Evolutionary conservation across 495 filamentous ascomycete genomes (phyloP), one percentile per base, ranked within the genome.

Genomic region (Endocarpon pusillum): DNA sequence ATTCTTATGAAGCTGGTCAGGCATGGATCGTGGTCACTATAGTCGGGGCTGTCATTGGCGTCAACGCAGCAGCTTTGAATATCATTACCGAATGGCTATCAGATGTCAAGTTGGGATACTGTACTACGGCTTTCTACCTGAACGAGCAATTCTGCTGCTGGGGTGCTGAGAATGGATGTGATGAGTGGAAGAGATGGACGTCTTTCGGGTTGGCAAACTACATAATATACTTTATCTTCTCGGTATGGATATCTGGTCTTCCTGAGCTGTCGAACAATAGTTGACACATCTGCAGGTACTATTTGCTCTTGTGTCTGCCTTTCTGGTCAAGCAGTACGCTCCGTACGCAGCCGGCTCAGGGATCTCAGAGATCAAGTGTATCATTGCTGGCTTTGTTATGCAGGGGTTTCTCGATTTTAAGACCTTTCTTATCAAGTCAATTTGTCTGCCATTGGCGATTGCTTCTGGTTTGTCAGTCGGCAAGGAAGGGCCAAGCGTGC

Each of bases 381-480:
- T 97, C 44, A 93, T 97, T 46, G 87, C 86, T 4, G 89, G 89
- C n/a, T 97, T 97, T 44, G 81, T 96, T 37, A 97, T 97, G 89
- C 94, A 97, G 52, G 89, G 89, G 4, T 97, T 96, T 47, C 66
- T 97, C 25, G 82, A 89, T 20, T 78, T 77, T 41, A 82, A 82
- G 78, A 97, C 89, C 11, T 62, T 97, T 8, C 42, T 91, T 23
- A 96, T 97, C 51, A 97, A 97, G 55, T 93, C 86, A 2, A 70
- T 96, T 34, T 79, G 80, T 21, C 57, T 97, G 32, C 89, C 89
- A 0, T 64, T 97, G 14, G 81, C 89, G 29, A 97, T 97, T 49
- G 85, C 78, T 14, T 96, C 91, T 11, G 89, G 89, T 10, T 65
- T 97, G 6, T 94, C 85, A 4, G 84, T 97, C 21, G 89, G 89